phyloP scores from a whole-genome alignment of 2,329 filamentous ascomycete species.

The Alternaria postmessia region DNA sequence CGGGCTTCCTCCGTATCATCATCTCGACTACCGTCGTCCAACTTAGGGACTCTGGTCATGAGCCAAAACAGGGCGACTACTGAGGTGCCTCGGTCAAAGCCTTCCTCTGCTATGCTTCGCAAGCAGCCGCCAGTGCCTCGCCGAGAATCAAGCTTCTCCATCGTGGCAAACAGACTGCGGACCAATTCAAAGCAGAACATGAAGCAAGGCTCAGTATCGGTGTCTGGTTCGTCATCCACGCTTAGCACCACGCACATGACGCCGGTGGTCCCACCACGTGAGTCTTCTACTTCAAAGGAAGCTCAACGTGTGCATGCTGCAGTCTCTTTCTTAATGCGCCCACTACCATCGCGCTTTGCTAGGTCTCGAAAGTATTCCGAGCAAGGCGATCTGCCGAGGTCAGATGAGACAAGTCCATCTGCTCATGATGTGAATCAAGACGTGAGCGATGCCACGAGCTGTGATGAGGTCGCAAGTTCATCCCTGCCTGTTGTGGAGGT shows the following conservation, averaged over 20 bases:
- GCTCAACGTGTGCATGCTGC: constrained; percentile 39
- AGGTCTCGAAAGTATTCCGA: constrained; percentile 22
- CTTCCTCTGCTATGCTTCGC: constrained; percentile 21
- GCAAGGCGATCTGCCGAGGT: constrained; percentile 11
- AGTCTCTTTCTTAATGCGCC: constrained; percentile 37
- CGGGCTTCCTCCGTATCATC: constrained; percentile 26
- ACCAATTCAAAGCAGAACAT: constrained; percentile 33
- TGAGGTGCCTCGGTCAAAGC: constrained; percentile 24
- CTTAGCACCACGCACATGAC: constrained; percentile 27
- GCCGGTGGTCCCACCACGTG: constrained; percentile 39
- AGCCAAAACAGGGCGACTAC: constrained; percentile 16
- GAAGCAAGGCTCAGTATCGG: constrained; percentile 28
- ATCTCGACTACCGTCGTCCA: constrained; percentile 21
- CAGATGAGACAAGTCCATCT: constrained; percentile 11
- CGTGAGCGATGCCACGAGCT: background rate
- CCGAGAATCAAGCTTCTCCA: constrained; percentile 31
- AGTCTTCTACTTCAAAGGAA: constrained; percentile 45
- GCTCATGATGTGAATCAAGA: constrained; percentile 4
- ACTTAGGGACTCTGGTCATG: constrained; percentile 9
- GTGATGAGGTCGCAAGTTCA: constrained; percentile 1
- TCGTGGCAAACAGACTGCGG: constrained; percentile 23
- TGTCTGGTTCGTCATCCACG: constrained; percentile 35
- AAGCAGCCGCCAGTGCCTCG: constrained; percentile 23
- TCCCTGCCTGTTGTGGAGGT: constrained; percentile 10
- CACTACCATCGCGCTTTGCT: constrained; percentile 26